A percentile compares a stretch with the other conserved stretches of the same genome.
These are phyloP conservation scores for Fusarium ambrosium DNA, from an alignment of 2,329 filamentous ascomycete species.

Conservation along the genomic window DNA sequence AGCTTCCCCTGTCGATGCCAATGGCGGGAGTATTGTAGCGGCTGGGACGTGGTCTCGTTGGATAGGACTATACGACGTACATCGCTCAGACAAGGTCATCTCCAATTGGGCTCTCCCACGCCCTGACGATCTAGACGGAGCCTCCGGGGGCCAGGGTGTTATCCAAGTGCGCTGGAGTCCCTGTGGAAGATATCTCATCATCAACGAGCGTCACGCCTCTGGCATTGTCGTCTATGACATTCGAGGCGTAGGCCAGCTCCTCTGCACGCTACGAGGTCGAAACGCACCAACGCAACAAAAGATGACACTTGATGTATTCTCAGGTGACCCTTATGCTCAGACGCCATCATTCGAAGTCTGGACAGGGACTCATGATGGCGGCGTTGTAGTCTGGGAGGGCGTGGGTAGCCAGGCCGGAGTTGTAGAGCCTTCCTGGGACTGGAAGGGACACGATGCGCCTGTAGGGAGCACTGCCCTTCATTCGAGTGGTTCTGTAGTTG, in stretches of 20 bases:
- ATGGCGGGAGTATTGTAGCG: slow-evolving; percentile 61
- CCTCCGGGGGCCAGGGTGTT: slow-evolving; percentile 74
- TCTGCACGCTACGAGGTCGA: slow-evolving; percentile 67
- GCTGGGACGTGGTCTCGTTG: slow-evolving; percentile 75
- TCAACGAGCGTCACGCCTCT: slow-evolving; percentile 70
- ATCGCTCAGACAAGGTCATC: slow-evolving; percentile 65
- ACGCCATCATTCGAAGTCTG: slow-evolving; percentile 70
- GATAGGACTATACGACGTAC: slow-evolving; percentile 73
- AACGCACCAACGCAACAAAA: slow-evolving; percentile 67
- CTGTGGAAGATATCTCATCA: slow-evolving; percentile 73
- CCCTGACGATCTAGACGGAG: slow-evolving; percentile 69
- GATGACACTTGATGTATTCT: slow-evolving; percentile 68
- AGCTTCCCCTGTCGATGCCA: slow-evolving; percentile 56
- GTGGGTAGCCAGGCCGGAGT: slow-evolving; percentile 64
- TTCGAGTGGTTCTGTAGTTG: slow-evolving; percentile 66
- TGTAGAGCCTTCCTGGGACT: slow-evolving; percentile 62
- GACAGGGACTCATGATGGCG: slow-evolving; percentile 69
- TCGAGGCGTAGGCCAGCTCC: slow-evolving; percentile 68
- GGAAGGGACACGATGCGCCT: slow-evolving; percentile 61
- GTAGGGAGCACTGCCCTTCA: slow-evolving; percentile 67
- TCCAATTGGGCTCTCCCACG: slow-evolving; percentile 73
- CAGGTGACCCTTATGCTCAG: slow-evolving; percentile 49
- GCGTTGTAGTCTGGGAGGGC: slow-evolving; percentile 70
- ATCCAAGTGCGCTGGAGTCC: slow-evolving; percentile 72
- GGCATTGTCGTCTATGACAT: slow-evolving; percentile 74